These are phyloP conservation scores for Saturnispora halmiae DNA, from an alignment of 805 yeast genomes.

Conservation along the genomic window DNA sequence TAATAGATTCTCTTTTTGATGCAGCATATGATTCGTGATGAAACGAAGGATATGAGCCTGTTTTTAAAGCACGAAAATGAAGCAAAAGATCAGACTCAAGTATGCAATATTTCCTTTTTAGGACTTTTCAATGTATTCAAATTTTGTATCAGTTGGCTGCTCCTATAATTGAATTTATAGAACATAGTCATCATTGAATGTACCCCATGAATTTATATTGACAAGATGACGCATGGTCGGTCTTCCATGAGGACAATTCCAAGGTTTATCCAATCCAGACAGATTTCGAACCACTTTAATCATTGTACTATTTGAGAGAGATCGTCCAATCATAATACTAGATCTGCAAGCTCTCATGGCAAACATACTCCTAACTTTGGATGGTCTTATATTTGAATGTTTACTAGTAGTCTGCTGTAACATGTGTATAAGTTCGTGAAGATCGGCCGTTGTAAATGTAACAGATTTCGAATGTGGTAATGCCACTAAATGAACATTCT, in stretches of 20 bases:
- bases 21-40: no score
- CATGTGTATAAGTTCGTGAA: slow-evolving; percentile 66
- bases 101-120: slow-evolving; percentile 24
- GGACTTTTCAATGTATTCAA: slow-evolving; percentile 21
- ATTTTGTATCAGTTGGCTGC: not conserved
- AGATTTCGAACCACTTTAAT: slow-evolving; percentile 54
- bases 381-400: slow-evolving; percentile 40
- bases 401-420: slow-evolving; percentile 39
- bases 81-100: slow-evolving; percentile 1
- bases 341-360: slow-evolving; percentile 95
- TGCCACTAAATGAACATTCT: slow-evolving; percentile 44
- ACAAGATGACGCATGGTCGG: slow-evolving; percentile 92
- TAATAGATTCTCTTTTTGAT: not conserved
- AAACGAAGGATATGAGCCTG: not conserved
- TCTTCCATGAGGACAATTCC: slow-evolving; percentile 97
- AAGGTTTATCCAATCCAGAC: slow-evolving; percentile 75
- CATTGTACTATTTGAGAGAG: slow-evolving; percentile 56
- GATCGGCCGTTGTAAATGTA: slow-evolving; percentile 57
- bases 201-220: slow-evolving; percentile 42
- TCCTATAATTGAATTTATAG: not conserved
- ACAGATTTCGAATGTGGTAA: slow-evolving; percentile 68
- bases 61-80: not conserved
- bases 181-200: slow-evolving; percentile 38
- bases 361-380: slow-evolving; percentile 73
- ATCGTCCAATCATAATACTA: slow-evolving; percentile 88